Conservation (phyloP, 345 rosid species). For the Eucalyptus urophylla region DNA sequence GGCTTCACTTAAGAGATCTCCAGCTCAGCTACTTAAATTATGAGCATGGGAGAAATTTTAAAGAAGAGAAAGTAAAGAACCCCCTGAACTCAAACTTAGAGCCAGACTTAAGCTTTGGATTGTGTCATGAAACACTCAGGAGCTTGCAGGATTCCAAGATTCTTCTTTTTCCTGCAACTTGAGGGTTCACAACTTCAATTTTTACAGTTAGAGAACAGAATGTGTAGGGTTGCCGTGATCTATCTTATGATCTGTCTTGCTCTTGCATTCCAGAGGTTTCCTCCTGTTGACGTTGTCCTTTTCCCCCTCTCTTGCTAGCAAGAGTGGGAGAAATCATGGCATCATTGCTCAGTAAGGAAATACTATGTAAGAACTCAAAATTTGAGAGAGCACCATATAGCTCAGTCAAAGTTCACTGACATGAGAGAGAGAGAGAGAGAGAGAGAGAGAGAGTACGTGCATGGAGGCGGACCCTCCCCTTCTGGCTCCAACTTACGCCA, state of each 20-base stretch:
- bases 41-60: neutral
- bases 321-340: neutral
- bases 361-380: neutral
- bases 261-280: neutral
- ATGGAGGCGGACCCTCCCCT: slow-evolving; percentile 99
- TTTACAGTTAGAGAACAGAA: neutral
- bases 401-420: neutral
- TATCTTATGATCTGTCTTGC: neutral
- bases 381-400: neutral
- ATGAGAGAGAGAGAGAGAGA: neutral
- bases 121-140: neutral
- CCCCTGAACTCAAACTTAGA: neutral
- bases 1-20: neutral
- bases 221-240: neutral
- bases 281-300: neutral
- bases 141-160: neutral
- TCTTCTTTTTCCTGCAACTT: neutral
- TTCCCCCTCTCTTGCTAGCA: neutral
- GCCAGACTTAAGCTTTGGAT: neutral
- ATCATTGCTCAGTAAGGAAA: neutral
- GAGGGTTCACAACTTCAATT: neutral
- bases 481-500: slow-evolving; percentile 99
- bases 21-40: neutral
- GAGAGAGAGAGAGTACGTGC: slow-evolving; percentile 60
- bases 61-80: neutral